Conservation (phyloP, 1,284 basidiomycete genomes). For the Sporisorium exsertum region DNA sequence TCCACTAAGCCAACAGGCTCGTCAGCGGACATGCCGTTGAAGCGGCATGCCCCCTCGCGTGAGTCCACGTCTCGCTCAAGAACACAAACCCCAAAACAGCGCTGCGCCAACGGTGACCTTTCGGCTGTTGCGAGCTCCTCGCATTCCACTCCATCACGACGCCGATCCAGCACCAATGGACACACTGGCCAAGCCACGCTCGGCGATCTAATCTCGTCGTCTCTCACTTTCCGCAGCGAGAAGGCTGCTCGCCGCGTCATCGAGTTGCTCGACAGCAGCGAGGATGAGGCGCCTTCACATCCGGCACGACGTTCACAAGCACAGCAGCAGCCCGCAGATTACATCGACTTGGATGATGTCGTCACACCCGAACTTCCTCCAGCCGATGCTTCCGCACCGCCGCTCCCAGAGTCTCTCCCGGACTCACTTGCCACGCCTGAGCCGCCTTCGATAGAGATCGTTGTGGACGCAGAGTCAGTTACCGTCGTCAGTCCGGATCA, state of each 20-base stretch:
- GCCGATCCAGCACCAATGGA: not conserved
- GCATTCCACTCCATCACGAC: conserved; percentile 6
- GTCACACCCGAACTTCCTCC: conserved; percentile 31
- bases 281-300: conserved; percentile 8
- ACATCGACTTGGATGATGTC: conserved; percentile 20
- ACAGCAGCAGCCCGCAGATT: not conserved
- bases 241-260: conserved; percentile 15
- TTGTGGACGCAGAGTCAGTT: not conserved
- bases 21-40: conserved; percentile 29
- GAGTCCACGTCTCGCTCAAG: not conserved
- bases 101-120: conserved; percentile 1
- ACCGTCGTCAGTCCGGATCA: not conserved
- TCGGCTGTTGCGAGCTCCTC: conserved; percentile 19
- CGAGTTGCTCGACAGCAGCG: conserved; percentile 35
- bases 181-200: conserved; percentile 6
- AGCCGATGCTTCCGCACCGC: conserved; percentile 16
- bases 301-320: not conserved
- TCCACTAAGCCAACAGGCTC: conserved; percentile 15
- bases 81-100: not conserved
- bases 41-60: conserved; percentile 11
- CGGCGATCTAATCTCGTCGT: conserved; percentile 11
- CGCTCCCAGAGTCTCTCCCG: conserved; percentile 3
- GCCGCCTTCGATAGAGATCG: not conserved
- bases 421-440: not conserved
- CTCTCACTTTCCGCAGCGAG: not conserved